phyloP scores from a whole-genome alignment of 192 early-diverging fungal genomes.

The Lobosporangium transversale region DNA sequence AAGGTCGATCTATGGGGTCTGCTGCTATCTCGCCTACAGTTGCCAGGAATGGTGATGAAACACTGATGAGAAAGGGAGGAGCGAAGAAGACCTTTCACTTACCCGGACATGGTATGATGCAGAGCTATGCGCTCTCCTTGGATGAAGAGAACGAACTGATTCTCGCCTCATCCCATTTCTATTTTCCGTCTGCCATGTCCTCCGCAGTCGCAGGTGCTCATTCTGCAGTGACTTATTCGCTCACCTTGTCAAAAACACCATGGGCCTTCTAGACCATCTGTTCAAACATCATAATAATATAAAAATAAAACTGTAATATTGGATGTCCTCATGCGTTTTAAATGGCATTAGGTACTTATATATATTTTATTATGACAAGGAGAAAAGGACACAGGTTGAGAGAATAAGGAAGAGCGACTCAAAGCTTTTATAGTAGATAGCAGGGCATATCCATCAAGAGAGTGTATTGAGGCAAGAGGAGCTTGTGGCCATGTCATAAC shows the following conservation, averaged over 20 bases:
- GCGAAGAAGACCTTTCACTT: background rate
- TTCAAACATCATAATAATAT: no score
- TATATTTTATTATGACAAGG: no score
- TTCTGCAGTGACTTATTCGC: constrained; percentile 9
- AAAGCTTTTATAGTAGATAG: no score
- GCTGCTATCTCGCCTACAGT: background rate
- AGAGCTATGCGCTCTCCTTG: constrained; percentile 10
- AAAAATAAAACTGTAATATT: no score
- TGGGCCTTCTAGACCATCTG: no score
- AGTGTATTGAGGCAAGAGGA: no score
- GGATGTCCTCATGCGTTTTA: no score
- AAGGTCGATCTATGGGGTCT: background rate
- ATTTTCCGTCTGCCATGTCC: background rate
- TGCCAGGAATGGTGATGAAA: background rate
- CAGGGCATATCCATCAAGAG: no score
- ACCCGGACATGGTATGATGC: background rate
- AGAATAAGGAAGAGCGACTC: no score
- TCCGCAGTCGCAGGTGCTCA: background rate
- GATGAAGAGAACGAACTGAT: constrained; percentile 9
- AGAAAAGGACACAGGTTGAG: no score
- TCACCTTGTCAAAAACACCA: constrained; percentile 1
- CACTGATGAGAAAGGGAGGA: background rate
- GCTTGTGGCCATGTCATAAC: no score
- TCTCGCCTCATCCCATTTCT: constrained; percentile 5
- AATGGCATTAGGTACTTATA: no score